Conservation (phyloP, 805 yeast genomes). For the Blastobotrys chiropterorum region DNA sequence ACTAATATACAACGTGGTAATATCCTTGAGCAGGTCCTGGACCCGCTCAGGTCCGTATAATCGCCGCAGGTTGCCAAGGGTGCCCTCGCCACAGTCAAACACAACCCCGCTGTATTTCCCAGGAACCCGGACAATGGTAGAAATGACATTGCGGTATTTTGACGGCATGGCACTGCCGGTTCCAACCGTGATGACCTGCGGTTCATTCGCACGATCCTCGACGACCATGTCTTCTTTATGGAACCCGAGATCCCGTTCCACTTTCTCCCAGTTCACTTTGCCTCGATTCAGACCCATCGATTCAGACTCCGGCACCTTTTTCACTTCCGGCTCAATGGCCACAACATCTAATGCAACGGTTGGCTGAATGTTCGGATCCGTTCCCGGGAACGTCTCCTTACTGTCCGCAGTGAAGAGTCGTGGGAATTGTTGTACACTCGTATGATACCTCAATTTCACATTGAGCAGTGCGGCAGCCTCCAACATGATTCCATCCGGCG, state of each 20-base stretch:
- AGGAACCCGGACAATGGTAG: conserved; percentile 67
- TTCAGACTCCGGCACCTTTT: background rate
- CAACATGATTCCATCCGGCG: conserved; percentile 57
- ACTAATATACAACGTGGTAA: conserved; percentile 63
- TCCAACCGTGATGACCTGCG: conserved; percentile 70
- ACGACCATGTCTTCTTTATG: conserved; percentile 2
- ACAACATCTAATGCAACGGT: conserved; percentile 6
- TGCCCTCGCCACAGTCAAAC: conserved; percentile 95
- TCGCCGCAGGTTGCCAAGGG: conserved; percentile 66
- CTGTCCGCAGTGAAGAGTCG: conserved; percentile 16
- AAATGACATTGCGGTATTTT: conserved; percentile 74
- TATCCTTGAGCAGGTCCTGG: conserved; percentile 42
- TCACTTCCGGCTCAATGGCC: conserved; percentile 5
- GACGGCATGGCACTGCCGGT: conserved; percentile 93
- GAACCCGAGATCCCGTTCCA: conserved; percentile 1
- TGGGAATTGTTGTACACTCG: conserved; percentile 29
- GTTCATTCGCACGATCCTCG: conserved; percentile 20
- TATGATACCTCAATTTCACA: conserved; percentile 19
- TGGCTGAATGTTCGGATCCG: conserved; percentile 2
- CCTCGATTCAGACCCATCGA: background rate
- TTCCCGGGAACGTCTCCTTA: conserved; percentile 3
- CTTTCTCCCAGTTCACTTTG: conserved; percentile 4
- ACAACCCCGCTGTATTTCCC: conserved; percentile 55
- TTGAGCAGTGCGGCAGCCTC: conserved; percentile 43
- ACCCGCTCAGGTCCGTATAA: conserved; percentile 49